Evolutionary conservation across 345 rosid genomes (phyloP).

Genomic region (Eucalyptus brandiana): DNA sequence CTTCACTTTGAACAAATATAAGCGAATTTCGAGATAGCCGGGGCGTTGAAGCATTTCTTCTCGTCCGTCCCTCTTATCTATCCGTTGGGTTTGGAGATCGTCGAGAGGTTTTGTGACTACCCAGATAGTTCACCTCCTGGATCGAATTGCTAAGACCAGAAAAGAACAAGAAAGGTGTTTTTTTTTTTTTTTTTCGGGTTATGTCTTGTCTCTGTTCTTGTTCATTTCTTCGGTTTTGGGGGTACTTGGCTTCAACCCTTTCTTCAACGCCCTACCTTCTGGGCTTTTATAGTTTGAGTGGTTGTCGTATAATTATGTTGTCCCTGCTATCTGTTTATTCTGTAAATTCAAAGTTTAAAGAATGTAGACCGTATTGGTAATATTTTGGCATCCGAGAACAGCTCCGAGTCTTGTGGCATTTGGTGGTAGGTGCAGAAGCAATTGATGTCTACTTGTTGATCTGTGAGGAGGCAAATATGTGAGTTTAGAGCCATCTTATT

Average conservation of each 20-base stretch:
- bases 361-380: background rate
- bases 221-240: background rate
- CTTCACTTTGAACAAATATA: background rate
- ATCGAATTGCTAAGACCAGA: background rate
- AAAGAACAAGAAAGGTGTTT: background rate
- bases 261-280: background rate
- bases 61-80: background rate
- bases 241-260: background rate
- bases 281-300: background rate
- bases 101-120: background rate
- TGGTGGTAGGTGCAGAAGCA: background rate
- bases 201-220: background rate
- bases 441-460: background rate
- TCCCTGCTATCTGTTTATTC: background rate
- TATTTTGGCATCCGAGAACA: background rate
- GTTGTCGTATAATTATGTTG: background rate
- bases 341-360: background rate
- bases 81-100: background rate
- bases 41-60: background rate
- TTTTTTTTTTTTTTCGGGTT: background rate
- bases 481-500: background rate
- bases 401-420: background rate
- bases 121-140: background rate
- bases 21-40: background rate
- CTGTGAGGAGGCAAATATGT: background rate